These are phyloP conservation scores for Linderniella brevidens DNA, from an alignment of 257 asterid genomes.

Conservation along the genomic window DNA sequence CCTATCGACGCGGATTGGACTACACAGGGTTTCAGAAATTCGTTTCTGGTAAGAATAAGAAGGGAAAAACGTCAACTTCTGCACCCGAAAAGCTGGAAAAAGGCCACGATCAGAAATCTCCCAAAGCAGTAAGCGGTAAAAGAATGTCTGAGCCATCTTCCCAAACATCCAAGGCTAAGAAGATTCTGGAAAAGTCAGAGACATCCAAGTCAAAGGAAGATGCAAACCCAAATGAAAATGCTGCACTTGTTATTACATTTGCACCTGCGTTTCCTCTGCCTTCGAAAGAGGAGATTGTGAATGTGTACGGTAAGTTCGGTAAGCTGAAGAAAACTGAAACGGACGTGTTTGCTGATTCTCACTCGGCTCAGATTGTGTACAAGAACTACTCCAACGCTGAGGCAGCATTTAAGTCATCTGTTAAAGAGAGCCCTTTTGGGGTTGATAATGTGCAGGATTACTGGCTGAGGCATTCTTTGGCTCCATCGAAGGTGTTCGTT, in stretches of 20 bases:
- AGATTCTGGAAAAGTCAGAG: slow-evolving; percentile 11
- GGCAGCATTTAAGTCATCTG: slow-evolving; percentile 31
- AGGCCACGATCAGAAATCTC: not conserved
- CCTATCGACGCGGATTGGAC: slow-evolving; percentile 19
- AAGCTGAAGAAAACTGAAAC: slow-evolving; percentile 20
- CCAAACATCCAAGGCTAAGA: slow-evolving; percentile 7
- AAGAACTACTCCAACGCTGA: slow-evolving; percentile 26
- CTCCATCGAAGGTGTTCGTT: no score
- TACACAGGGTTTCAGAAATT: slow-evolving; percentile 12
- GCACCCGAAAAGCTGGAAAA: slow-evolving; percentile 7
- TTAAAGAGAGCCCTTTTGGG: slow-evolving; percentile 29
- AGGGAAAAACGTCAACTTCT: slow-evolving; percentile 17
- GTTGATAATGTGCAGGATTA: slow-evolving; percentile 16
- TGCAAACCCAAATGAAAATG: slow-evolving; percentile 11
- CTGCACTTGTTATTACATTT: slow-evolving; percentile 28
- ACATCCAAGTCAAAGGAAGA: slow-evolving; percentile 16
- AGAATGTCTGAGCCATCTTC: no score
- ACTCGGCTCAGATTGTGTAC: slow-evolving; percentile 23
- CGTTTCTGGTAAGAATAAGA: slow-evolving; percentile 16
- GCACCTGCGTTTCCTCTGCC: slow-evolving; percentile 34
- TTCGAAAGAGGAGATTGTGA: slow-evolving; percentile 32
- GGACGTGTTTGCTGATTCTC: slow-evolving; percentile 16
- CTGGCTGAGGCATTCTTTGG: slow-evolving; percentile 18
- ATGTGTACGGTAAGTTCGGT: slow-evolving; percentile 33
- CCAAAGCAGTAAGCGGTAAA: no score